Evolutionary conservation across 176 grass and related monocot species (phyloP).

Genomic region (Poa annua): DNA sequence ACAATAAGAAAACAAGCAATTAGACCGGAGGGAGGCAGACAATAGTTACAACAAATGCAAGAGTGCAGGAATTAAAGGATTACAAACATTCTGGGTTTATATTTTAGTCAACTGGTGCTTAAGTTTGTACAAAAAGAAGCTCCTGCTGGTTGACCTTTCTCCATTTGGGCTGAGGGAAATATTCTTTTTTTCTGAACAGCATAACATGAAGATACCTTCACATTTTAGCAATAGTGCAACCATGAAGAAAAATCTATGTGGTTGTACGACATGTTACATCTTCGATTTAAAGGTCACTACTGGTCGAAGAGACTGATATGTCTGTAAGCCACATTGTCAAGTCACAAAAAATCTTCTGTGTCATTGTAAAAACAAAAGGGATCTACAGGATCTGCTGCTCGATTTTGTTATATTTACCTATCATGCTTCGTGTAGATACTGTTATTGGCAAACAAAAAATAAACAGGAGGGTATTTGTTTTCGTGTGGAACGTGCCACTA

Average conservation of each 20-base stretch:
- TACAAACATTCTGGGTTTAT: background rate
- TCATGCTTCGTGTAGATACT: background rate
- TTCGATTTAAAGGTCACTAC: background rate
- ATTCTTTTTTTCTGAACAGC: background rate
- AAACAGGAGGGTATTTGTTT: background rate
- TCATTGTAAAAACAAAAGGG: background rate
- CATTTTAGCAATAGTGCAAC: background rate
- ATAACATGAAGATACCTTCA: conserved; percentile 5
- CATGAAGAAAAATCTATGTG: conserved; percentile 29
- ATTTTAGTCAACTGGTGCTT: conserved; percentile 22
- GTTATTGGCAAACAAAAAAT: background rate
- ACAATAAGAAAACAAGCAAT: conserved; percentile 56
- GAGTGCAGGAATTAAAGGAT: too few species aligned
- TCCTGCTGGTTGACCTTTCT: background rate
- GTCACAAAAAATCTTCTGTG: background rate
- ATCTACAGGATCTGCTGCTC: background rate
- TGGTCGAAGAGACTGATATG: background rate
- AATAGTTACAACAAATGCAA: too few species aligned
- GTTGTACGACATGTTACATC: conserved; percentile 30
- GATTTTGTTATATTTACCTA: background rate
- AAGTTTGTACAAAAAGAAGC: too few species aligned
- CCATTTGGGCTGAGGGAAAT: background rate
- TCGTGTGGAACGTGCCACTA: background rate
- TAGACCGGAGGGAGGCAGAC: conserved; percentile 18
- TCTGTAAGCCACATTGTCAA: background rate